Conservation (phyloP, 768 basidiomycete species). For the Crassisporium funariophilum region DNA sequence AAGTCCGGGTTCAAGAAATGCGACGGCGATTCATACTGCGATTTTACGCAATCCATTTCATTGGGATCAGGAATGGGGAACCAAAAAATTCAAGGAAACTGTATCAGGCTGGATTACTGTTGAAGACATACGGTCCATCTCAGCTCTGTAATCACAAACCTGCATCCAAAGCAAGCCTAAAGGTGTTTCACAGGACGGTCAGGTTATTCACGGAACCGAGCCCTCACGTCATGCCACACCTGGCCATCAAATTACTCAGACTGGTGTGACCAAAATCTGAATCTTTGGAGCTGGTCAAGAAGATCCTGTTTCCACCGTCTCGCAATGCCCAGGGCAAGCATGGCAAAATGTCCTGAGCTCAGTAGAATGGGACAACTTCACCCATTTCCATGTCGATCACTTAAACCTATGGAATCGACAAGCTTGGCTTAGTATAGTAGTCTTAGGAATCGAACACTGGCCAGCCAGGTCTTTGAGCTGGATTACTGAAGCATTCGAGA, state of each 20-base stretch:
- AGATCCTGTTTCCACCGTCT: conserved; percentile 33
- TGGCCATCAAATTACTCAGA: conserved; percentile 46
- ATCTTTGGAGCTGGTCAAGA: conserved; percentile 36
- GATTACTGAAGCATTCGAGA: too few relatives aligned
- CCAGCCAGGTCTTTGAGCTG: too few relatives aligned
- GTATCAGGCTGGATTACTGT: conserved; percentile 43
- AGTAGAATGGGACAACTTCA: conserved; percentile 38
- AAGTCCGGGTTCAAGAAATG: conserved; percentile 2
- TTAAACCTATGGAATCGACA: conserved; percentile 32
- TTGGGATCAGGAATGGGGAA: conserved; percentile 5
- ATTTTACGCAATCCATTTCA: conserved; percentile 3
- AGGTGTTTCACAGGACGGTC: too few relatives aligned
- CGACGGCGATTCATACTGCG: conserved; percentile 12
- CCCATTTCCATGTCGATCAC: conserved; percentile 46
- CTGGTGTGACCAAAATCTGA: conserved; percentile 47
- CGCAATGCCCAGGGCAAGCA: conserved; percentile 41
- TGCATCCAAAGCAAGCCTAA: background rate
- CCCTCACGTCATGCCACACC: conserved; percentile 42
- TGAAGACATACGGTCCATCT: conserved; percentile 19
- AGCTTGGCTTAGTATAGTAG: conserved; percentile 24
- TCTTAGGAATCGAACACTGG: too few relatives aligned
- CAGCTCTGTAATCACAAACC: conserved; percentile 11
- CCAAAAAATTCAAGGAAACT: conserved; percentile 11
- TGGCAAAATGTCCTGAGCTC: conserved; percentile 35
- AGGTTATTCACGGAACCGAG: too few relatives aligned